phyloP scores from a whole-genome alignment of 495 filamentous ascomycete species.

The Extremus antarcticus region DNA sequence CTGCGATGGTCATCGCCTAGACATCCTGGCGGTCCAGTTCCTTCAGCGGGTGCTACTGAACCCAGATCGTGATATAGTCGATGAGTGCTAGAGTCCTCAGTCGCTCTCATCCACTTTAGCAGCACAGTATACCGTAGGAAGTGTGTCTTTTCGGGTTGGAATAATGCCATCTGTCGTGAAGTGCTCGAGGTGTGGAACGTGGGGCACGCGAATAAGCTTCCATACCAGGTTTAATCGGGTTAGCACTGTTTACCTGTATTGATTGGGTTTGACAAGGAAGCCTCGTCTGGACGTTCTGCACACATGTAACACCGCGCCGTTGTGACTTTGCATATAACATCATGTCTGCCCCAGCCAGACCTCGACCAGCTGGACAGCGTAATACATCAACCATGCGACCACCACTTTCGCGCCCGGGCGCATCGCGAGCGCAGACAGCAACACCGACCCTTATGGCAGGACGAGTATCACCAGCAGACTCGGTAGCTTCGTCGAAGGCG shows the following conservation, averaged over 20 bases:
- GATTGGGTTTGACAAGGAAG: neutral
- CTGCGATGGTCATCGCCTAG: neutral
- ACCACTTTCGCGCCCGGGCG: slow-evolving; percentile 27
- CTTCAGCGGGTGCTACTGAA: no score
- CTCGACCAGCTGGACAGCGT: slow-evolving; percentile 40
- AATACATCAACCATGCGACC: slow-evolving; percentile 31
- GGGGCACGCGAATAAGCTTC: neutral
- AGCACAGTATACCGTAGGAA: no score
- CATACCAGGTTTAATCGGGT: no score
- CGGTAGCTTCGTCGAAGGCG: slow-evolving; percentile 44
- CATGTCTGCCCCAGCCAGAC: slow-evolving; percentile 43
- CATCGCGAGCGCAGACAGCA: slow-evolving; percentile 32
- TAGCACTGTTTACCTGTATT: neutral
- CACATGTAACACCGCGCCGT: neutral
- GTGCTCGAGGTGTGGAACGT: no score
- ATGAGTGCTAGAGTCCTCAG: no score
- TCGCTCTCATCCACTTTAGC: no score
- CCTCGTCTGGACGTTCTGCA: neutral
- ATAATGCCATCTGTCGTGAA: no score
- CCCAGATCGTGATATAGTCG: no score
- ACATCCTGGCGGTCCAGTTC: neutral
- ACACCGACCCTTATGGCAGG: slow-evolving; percentile 33
- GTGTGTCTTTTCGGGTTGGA: no score
- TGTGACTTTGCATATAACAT: neutral
- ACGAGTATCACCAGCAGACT: slow-evolving; percentile 53